Percentiles rank a stretch among this genome's conserved stretches.
Evolutionary conservation across 2,329 filamentous ascomycete genomes (phyloP).

Genomic region (Hymenoscyphus albidus): DNA sequence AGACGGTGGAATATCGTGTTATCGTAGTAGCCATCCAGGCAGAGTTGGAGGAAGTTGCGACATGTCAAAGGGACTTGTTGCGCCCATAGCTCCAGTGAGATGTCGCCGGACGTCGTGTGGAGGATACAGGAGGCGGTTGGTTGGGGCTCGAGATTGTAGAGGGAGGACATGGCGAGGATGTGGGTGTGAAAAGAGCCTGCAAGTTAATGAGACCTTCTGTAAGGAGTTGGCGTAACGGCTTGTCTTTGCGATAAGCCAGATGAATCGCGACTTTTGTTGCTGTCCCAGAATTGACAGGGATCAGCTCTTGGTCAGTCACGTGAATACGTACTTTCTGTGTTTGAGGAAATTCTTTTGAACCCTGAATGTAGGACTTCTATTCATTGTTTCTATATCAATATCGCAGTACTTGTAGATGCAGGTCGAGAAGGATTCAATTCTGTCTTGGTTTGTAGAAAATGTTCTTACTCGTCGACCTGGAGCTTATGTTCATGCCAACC

Average conservation of each 20-base stretch:
- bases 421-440: too few relatives aligned
- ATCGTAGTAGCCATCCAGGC: constrained; percentile 92
- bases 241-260: not conserved
- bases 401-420: too few relatives aligned
- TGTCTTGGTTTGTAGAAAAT: too few relatives aligned
- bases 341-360: too few relatives aligned
- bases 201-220: constrained; percentile 26
- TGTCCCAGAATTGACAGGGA: not conserved
- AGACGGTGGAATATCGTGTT: constrained; percentile 92
- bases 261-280: not conserved
- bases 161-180: constrained; percentile 64
- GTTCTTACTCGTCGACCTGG: too few relatives aligned
- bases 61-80: constrained; percentile 88
- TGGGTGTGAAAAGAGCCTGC: constrained; percentile 15
- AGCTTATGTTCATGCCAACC: too few relatives aligned
- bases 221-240: not conserved
- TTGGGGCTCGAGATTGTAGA: constrained; percentile 93
- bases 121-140: constrained; percentile 89
- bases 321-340: too few relatives aligned
- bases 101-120: constrained; percentile 83
- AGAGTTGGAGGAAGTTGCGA: constrained; percentile 94
- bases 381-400: too few relatives aligned
- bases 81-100: constrained; percentile 89
- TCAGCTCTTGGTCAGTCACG: too few relatives aligned
- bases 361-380: too few relatives aligned